These are phyloP conservation scores for Nemania sp. DNA, from an alignment of 2,329 filamentous ascomycete species.

Conservation along the genomic window DNA sequence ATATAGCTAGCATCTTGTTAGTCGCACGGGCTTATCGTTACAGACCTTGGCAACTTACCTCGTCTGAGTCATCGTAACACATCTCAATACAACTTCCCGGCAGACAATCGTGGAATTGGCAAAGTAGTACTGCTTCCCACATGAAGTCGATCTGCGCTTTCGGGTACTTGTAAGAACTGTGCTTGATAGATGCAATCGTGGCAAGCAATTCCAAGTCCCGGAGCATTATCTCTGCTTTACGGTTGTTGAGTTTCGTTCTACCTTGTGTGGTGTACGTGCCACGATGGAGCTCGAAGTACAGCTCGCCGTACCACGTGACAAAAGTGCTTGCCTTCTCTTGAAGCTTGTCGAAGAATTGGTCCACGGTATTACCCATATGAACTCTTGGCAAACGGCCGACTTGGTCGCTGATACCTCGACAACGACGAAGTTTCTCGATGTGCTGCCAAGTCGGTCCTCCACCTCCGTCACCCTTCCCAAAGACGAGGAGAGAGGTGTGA, in stretches of 20 bases:
- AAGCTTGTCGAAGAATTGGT: constrained; percentile 88
- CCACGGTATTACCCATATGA: constrained; percentile 85
- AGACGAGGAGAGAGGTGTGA: constrained; percentile 85
- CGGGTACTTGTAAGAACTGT: constrained; percentile 80
- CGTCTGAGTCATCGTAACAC: constrained; percentile 95
- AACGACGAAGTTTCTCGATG: constrained; percentile 90
- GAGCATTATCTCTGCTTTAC: constrained; percentile 80
- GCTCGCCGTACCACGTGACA: constrained; percentile 95
- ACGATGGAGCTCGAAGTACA: constrained; percentile 96
- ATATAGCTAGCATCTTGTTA: constrained; percentile 62
- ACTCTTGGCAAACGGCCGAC: constrained; percentile 81
- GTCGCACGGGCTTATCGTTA: neutral
- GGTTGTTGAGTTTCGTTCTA: constrained; percentile 95
- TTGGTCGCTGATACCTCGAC: constrained; percentile 88
- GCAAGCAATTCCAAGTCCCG: constrained; percentile 87
- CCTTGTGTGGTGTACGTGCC: constrained; percentile 97
- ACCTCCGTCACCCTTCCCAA: constrained; percentile 95
- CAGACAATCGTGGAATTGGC: constrained; percentile 96
- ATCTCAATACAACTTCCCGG: constrained; percentile 95
- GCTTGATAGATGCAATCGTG: constrained; percentile 77
- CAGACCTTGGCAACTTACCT: constrained; percentile 50
- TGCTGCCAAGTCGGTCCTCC: constrained; percentile 94
- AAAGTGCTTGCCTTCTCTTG: constrained; percentile 79
- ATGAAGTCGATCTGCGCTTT: constrained; percentile 93
- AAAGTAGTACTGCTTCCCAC: constrained; percentile 91